Base-by-base conservation (phyloP, 345 rosid genomes). In the Garcia nutans region DNA sequence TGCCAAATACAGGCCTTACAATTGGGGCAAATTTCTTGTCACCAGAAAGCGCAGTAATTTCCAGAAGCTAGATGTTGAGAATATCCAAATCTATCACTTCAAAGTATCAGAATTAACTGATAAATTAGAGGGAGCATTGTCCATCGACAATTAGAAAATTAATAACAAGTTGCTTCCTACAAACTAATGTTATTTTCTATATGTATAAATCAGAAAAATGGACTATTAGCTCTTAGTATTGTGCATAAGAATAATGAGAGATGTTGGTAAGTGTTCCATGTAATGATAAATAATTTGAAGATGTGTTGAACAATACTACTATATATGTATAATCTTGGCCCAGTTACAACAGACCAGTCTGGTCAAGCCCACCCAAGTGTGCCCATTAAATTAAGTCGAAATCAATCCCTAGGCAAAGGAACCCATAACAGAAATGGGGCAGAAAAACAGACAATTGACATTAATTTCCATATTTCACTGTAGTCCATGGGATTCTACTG, bases 81-180 rank as follows among this genome's bases (percentile, higher is more conserved):
- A 85, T 76, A 47, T 87, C 77, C 88, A 85, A 52, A 85, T 87
- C 16, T 58, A 50, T 13, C 81, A 87, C 42, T 87, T 87, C 79
- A 80, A 47, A 74, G 50, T 64, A 5, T 61, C 65, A 1, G 76
- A 77, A 17, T 56, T 19, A 19, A 42, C 71, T 19, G 70, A 54
- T 2, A 62, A 73, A n/a, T 1, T 23, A 54, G 64, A 23, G 20
- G 37, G 23, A n/a, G 58, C 44, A 15, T 1, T 44, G n/a, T 45
- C 56, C 61, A 31, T 20, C 45, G 26, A 52, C 1, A 33, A 33
- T 33, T 33, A 33, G 5, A 2, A 3, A 3, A 28, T 10, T 54
- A 20, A 52, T 10, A 33, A 55, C 7, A 69, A 17, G 13, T 0
- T 15, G 13, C 54, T 66, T 5, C 33, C 70, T 44, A 44, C 24